Conservation (phyloP, 176 grass and related monocot genomes). For the Musa itinerans region DNA sequence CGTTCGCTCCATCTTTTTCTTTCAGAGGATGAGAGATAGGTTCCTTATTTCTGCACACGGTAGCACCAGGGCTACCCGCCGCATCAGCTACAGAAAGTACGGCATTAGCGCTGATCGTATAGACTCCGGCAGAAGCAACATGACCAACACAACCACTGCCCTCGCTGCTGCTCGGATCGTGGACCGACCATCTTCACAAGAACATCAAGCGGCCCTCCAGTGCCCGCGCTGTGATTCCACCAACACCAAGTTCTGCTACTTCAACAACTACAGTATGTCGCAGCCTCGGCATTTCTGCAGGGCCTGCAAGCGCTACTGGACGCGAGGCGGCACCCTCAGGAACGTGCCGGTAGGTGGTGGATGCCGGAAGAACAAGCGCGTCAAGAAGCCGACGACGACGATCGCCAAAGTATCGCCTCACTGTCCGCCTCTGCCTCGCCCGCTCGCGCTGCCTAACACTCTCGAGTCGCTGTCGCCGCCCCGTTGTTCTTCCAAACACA, state of each 20-base stretch:
- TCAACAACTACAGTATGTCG: conserved; percentile 97
- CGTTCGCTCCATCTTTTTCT: too few relatives aligned
- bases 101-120: too few relatives aligned
- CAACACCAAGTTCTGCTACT: conserved; percentile 99
- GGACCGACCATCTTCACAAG: neutral
- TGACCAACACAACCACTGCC: too few relatives aligned
- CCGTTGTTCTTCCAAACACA: neutral
- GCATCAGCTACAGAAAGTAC: too few relatives aligned
- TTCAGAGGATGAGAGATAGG: too few relatives aligned
- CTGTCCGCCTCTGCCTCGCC: neutral
- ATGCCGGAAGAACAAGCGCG: conserved; percentile 89
- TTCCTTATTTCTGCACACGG: too few relatives aligned
- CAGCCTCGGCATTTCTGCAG: conserved; percentile 99
- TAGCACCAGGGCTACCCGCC: too few relatives aligned
- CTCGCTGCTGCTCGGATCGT: too few relatives aligned
- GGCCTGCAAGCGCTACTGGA: conserved; percentile 99
- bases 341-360: conserved; percentile 94
- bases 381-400: neutral
- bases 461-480: neutral
- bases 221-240: conserved; percentile 93
- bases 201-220: neutral
- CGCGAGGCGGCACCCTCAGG: conserved; percentile 87
- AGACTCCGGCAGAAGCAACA: too few relatives aligned
- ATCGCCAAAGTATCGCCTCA: too few relatives aligned
- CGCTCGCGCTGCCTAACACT: neutral